A percentile compares a stretch with the other conserved stretches of the same genome.
These are phyloP conservation scores for Leavenworthia alabamica DNA, from an alignment of 345 rosid species.

Conservation along the genomic window DNA sequence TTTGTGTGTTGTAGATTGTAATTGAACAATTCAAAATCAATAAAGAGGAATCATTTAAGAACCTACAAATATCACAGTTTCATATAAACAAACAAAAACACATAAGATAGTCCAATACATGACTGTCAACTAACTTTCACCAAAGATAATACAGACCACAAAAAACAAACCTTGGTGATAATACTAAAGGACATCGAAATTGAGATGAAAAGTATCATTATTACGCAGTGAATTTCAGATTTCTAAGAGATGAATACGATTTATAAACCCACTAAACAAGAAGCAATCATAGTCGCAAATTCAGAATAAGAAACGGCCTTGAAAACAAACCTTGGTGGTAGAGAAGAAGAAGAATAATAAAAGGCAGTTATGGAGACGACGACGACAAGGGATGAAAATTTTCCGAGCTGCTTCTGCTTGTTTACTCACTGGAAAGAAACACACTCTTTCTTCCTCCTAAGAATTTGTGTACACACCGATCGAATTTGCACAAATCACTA, in stretches of 20 bases:
- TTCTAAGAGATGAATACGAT: neutral
- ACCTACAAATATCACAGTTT: neutral
- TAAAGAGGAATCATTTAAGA: neutral
- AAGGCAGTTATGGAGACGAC: neutral
- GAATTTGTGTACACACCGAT: constrained; percentile 4
- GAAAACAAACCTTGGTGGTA: neutral
- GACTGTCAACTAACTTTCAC: neutral
- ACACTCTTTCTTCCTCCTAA: constrained; percentile 21
- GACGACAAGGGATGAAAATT: constrained; percentile 2
- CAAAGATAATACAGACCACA: neutral
- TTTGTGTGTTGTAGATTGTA: too few relatives aligned
- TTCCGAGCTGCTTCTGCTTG: neutral
- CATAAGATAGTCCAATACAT: neutral
- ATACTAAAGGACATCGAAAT: neutral
- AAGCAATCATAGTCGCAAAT: neutral
- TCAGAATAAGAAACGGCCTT: neutral
- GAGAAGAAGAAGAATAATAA: too few relatives aligned
- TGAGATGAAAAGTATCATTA: neutral
- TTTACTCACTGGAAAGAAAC: constrained; percentile 18
- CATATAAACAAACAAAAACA: neutral
- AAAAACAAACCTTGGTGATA: too few relatives aligned
- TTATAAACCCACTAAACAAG: neutral
- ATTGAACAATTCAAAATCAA: neutral
- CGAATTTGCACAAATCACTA: neutral
- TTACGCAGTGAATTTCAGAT: neutral